Evolutionary conservation across 495 filamentous ascomycete genomes (phyloP).

Genomic region (Saxophila tyrrhenica): DNA sequence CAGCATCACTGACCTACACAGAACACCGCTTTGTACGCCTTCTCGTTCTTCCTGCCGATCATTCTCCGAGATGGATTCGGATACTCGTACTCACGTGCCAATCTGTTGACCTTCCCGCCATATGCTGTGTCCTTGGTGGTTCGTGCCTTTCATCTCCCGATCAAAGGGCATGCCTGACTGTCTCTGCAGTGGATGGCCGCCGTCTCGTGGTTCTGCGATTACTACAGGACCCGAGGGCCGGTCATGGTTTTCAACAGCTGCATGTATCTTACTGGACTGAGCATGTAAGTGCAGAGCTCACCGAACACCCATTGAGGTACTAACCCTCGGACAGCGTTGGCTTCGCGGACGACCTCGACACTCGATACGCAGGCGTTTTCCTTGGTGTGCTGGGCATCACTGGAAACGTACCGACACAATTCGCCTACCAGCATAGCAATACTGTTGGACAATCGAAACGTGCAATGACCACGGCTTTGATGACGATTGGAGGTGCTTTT

Average conservation of each 20-base stretch:
- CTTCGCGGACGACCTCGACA: neutral
- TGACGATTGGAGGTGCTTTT: neutral
- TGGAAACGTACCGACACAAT: neutral
- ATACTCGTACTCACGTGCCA: neutral
- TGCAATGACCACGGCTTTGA: neutral
- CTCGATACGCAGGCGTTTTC: slow-evolving; percentile 1
- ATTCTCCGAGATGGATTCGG: slow-evolving; percentile 2
- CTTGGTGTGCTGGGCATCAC: neutral
- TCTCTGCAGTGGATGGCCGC: neutral
- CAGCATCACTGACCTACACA: neutral
- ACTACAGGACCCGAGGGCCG: neutral
- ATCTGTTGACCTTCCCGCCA: slow-evolving; percentile 1
- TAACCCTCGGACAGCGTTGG: too few species aligned
- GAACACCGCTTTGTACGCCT: neutral
- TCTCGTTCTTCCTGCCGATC: slow-evolving; percentile 4
- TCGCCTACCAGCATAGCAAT: slow-evolving; percentile 2
- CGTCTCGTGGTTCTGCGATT: neutral
- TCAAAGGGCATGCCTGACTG: too few species aligned
- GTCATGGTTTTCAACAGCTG: neutral
- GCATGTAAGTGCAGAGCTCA: too few species aligned
- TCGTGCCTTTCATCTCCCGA: too few species aligned
- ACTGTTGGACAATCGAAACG: neutral
- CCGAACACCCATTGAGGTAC: too few species aligned
- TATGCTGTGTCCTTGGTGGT: too few species aligned
- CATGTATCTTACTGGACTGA: too few species aligned